phyloP scores from a whole-genome alignment of 202 grass and related monocot genomes.

The Zoysia matrella region DNA sequence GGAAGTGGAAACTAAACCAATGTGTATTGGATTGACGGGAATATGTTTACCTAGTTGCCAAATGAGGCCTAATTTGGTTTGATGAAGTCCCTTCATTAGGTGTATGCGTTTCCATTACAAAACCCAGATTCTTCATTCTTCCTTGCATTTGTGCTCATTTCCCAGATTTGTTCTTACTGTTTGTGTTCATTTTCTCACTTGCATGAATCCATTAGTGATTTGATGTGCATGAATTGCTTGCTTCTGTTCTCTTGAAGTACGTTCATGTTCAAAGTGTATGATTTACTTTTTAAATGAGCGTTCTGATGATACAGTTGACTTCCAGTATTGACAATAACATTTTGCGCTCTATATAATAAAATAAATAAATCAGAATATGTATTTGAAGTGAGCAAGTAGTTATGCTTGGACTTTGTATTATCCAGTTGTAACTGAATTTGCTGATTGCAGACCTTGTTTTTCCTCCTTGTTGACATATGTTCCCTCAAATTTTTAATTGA shows the following conservation, averaged over 20 bases:
- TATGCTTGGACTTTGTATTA: constrained; percentile 11
- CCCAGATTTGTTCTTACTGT: background rate
- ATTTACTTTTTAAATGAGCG: background rate
- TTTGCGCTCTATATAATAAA: background rate
- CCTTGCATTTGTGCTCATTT: constrained; percentile 1
- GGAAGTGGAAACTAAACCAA: too few species aligned
- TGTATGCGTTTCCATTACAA: background rate
- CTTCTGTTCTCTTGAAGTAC: background rate
- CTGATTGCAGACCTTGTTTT: constrained; percentile 11
- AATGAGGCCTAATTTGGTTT: background rate
- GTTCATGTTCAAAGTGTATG: constrained; percentile 13
- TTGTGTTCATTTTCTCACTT: constrained; percentile 1
- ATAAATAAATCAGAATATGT: background rate
- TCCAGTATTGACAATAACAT: constrained; percentile 1
- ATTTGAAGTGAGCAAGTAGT: constrained; percentile 11
- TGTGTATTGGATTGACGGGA: too few species aligned
- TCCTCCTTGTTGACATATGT: background rate
- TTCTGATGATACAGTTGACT: background rate
- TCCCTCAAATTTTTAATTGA: background rate
- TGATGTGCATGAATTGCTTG: constrained; percentile 12
- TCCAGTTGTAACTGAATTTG: background rate
- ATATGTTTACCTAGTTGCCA: too few species aligned
- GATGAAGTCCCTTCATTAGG: background rate
- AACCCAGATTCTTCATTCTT: background rate
- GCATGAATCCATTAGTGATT: background rate